phyloP scores from a whole-genome alignment of 768 basidiomycete genomes.

The Piloderma croceum region DNA sequence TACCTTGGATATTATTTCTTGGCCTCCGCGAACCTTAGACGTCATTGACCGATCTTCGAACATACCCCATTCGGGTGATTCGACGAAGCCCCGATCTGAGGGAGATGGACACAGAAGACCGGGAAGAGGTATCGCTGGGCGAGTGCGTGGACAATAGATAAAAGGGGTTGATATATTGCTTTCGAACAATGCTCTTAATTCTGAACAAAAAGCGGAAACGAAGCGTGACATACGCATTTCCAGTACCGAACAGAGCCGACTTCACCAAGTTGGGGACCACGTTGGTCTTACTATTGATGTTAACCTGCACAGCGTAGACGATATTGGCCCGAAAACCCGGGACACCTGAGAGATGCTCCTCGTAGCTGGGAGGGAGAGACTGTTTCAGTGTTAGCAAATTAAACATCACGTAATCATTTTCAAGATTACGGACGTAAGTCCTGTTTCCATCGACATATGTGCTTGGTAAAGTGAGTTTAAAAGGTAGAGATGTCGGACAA shows the following conservation, averaged over 20 bases:
- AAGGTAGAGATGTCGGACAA: conserved; percentile 51
- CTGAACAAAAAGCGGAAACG: not conserved
- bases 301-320: conserved; percentile 53
- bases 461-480: conserved; percentile 52
- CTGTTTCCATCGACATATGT: conserved; percentile 51
- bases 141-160: conserved; percentile 59
- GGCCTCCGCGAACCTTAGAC: conserved; percentile 33
- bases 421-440: conserved; percentile 47
- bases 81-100: conserved; percentile 34
- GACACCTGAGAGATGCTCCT: conserved; percentile 61
- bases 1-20: conserved; percentile 35
- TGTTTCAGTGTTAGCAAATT: conserved; percentile 21
- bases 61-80: conserved; percentile 47
- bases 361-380: conserved; percentile 68
- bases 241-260: conserved; percentile 47
- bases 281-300: conserved; percentile 42
- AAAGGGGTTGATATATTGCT: conserved; percentile 58
- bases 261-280: conserved; percentile 43
- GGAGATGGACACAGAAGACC: conserved; percentile 39
- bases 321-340: conserved; percentile 68
- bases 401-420: conserved; percentile 1
- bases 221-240: conserved; percentile 46
- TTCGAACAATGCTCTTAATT: conserved; percentile 2
- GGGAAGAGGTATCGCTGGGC: conserved; percentile 51
- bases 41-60: conserved; percentile 34